phyloP scores from a whole-genome alignment of 306 rosid species.

The Astragalus membranaceus region DNA sequence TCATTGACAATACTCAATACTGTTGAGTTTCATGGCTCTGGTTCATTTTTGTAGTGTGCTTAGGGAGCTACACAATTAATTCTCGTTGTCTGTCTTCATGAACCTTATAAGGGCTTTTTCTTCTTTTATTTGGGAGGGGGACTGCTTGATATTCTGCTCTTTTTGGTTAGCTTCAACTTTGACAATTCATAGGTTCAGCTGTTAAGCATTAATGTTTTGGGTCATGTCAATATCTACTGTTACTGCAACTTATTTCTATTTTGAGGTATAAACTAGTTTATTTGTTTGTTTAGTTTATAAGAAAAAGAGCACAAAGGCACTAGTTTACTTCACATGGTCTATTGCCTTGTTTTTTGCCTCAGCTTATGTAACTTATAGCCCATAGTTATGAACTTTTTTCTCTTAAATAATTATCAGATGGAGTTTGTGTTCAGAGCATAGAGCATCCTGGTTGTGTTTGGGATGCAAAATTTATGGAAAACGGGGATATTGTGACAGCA shows the following conservation, averaged over 20 bases:
- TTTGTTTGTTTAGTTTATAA: neutral
- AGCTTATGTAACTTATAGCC: constrained; percentile 1
- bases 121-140: neutral
- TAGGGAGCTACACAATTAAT: neutral
- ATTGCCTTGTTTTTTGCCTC: neutral
- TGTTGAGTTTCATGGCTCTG: neutral
- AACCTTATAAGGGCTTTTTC: neutral
- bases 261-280: neutral
- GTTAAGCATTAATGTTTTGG: neutral
- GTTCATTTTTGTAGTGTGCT: constrained; percentile 5
- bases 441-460: constrained; percentile 99
- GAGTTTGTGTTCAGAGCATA: constrained; percentile 84
- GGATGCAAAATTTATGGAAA: constrained; percentile 93
- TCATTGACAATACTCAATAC: neutral
- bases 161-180: neutral
- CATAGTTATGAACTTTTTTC: neutral
- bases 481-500: constrained; percentile 92
- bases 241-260: neutral
- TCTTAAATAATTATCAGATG: constrained; percentile 49
- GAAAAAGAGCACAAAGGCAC: neutral
- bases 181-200: constrained; percentile 3
- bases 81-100: neutral
- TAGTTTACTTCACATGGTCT: neutral
- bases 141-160: constrained; percentile 4
- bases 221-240: constrained; percentile 8